These are phyloP conservation scores for Pythium plurisporium DNA, from an alignment of 352 stramenopile species.

Conservation along the genomic window DNA sequence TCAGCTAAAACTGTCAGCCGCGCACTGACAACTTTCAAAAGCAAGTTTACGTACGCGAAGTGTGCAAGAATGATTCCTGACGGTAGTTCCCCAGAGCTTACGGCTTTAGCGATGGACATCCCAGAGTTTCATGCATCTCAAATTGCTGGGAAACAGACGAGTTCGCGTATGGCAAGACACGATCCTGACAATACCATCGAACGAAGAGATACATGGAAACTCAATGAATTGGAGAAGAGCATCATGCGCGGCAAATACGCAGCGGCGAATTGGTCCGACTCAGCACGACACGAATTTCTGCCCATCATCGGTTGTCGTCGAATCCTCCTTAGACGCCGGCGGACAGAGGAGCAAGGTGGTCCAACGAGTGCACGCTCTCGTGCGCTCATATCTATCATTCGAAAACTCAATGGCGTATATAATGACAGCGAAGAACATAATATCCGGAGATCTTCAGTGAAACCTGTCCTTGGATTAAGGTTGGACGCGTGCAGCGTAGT, in stretches of 20 bases:
- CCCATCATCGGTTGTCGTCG: constrained; percentile 36
- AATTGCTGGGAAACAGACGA: constrained; percentile 49
- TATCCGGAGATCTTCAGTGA: neutral
- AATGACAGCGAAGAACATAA: constrained; percentile 20
- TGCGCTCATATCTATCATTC: constrained; percentile 42
- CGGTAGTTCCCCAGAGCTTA: constrained; percentile 43
- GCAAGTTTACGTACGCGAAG: constrained; percentile 83
- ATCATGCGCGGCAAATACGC: constrained; percentile 48
- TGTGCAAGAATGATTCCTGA: constrained; percentile 69
- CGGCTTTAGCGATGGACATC: constrained; percentile 66
- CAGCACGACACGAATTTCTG: constrained; percentile 32
- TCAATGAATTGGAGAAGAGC: constrained; percentile 61
- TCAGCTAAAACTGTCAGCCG: constrained; percentile 77
- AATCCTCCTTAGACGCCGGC: constrained; percentile 35
- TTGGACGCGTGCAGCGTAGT: neutral
- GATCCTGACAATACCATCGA: neutral
- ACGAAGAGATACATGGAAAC: constrained; percentile 36
- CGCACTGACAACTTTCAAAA: constrained; percentile 86
- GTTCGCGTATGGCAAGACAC: neutral
- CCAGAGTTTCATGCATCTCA: constrained; percentile 75
- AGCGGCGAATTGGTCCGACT: constrained; percentile 23
- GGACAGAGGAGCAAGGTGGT: neutral
- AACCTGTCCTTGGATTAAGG: neutral
- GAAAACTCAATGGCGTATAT: constrained; percentile 42
- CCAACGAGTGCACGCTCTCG: constrained; percentile 35